These are phyloP conservation scores for Cornus controversa DNA, from an alignment of 148 eudicot genomes.

Conservation along the genomic window DNA sequence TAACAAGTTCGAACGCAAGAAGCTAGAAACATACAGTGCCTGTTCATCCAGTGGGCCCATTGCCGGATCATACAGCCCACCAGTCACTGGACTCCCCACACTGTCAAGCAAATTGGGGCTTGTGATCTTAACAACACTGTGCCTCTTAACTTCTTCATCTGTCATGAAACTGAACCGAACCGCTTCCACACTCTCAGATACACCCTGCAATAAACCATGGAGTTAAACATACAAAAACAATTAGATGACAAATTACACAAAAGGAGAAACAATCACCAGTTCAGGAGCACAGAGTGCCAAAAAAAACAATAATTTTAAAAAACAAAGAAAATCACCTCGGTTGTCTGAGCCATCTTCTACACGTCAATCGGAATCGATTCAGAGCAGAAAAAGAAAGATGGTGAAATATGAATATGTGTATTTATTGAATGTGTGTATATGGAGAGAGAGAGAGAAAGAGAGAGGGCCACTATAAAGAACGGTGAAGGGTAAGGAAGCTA, in stretches of 20 bases:
- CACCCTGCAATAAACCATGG: conserved; percentile 33
- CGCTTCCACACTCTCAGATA: conserved; percentile 58
- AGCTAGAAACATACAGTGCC: conserved; percentile 39
- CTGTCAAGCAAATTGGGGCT: conserved; percentile 51
- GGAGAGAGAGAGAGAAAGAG: neutral
- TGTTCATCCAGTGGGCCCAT: conserved; percentile 65
- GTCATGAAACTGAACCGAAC: conserved; percentile 75
- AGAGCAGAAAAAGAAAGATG: neutral
- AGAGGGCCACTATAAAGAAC: too few species aligned
- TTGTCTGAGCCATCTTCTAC: neutral
- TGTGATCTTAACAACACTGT: conserved; percentile 59
- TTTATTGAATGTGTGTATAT: too few species aligned
- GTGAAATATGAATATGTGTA: neutral
- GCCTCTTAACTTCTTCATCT: conserved; percentile 61
- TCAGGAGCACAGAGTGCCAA: too few species aligned
- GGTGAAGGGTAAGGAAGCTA: too few species aligned
- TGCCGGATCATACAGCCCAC: conserved; percentile 83
- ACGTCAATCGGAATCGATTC: too few species aligned
- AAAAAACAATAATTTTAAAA: neutral
- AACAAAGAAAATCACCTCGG: neutral
- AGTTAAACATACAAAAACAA: neutral
- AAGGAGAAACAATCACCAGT: too few species aligned
- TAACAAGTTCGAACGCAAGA: too few species aligned
- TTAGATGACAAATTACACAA: neutral
- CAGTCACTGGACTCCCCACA: conserved; percentile 48